phyloP scores from a whole-genome alignment of 305 asterid species.

The Ilex paraguariensis region DNA sequence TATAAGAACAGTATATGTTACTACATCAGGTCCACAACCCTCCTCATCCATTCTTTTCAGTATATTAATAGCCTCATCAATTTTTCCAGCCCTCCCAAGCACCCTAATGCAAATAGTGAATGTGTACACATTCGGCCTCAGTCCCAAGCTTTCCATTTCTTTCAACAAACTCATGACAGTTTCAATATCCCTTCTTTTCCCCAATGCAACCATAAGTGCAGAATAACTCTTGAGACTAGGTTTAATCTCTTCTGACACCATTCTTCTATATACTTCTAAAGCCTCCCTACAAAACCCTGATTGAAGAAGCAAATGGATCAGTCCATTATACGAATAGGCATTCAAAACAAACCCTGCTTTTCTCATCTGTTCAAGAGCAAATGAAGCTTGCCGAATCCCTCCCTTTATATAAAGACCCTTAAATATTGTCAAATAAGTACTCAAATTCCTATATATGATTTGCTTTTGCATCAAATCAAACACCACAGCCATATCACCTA shows the following conservation, averaged over 20 bases:
- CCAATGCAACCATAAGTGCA: conserved; percentile 92
- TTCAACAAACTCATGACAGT: conserved; percentile 70
- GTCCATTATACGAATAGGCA: conserved; percentile 89
- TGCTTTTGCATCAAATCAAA: conserved; percentile 91
- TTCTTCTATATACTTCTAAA: conserved; percentile 54
- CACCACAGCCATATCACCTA: conserved; percentile 66
- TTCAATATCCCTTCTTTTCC: conserved; percentile 69
- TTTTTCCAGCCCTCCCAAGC: conserved; percentile 88
- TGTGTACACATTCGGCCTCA: conserved; percentile 86
- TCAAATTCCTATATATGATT: conserved; percentile 68
- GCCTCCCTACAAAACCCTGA: conserved; percentile 74
- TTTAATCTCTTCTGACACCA: conserved; percentile 72
- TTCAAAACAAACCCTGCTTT: conserved; percentile 60
- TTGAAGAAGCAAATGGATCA: conserved; percentile 85
- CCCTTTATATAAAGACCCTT: conserved; percentile 63
- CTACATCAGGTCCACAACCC: conserved; percentile 91
- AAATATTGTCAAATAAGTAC: conserved; percentile 76
- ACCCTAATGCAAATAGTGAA: conserved; percentile 90
- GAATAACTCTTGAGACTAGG: conserved; percentile 95
- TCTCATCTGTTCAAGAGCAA: conserved; percentile 76
- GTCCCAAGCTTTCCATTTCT: conserved; percentile 77
- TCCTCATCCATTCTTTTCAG: conserved; percentile 78
- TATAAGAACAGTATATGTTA: conserved; percentile 85
- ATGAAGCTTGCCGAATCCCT: conserved; percentile 61
- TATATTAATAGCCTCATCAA: conserved; percentile 55